Evolutionary conservation across 192 early-diverging fungal species (phyloP).

Genomic region (Oehlia diaphana): DNA sequence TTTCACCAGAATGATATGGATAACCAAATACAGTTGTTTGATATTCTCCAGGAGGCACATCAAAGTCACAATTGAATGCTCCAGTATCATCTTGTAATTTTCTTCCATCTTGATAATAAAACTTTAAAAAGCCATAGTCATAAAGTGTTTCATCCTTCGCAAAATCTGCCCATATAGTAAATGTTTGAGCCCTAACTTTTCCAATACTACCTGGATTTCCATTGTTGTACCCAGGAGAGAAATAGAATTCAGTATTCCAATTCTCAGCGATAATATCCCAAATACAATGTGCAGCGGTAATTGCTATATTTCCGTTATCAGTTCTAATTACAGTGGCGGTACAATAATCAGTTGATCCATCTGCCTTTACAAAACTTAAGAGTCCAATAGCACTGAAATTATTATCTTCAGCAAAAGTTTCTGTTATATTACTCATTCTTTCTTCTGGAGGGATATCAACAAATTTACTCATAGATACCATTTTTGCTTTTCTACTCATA

Average conservation of each 20-base stretch:
- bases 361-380: too few relatives aligned
- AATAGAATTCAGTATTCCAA: neutral
- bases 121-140: conserved; percentile 1
- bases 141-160: too few relatives aligned
- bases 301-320: neutral
- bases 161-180: too few relatives aligned
- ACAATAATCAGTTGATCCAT: too few relatives aligned
- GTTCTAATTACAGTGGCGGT: neutral
- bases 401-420: neutral
- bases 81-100: conserved; percentile 3
- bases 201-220: neutral
- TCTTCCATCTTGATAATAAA: neutral
- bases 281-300: conserved; percentile 14
- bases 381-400: neutral
- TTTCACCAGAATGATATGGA: neutral
- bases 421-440: neutral
- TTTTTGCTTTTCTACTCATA: neutral
- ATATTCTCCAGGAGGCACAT: too few relatives aligned
- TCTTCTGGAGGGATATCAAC: neutral
- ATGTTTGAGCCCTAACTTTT: neutral
- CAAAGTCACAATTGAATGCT: neutral
- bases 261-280: neutral
- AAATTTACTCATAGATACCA: neutral
- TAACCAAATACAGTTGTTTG: conserved; percentile 1
- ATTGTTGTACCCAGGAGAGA: conserved; percentile 5